Evolutionary conservation across 371 early-diverging fungal genomes (phyloP), one percentile per base, ranked within the genome.

Genomic region (Circinella umbellata): DNA sequence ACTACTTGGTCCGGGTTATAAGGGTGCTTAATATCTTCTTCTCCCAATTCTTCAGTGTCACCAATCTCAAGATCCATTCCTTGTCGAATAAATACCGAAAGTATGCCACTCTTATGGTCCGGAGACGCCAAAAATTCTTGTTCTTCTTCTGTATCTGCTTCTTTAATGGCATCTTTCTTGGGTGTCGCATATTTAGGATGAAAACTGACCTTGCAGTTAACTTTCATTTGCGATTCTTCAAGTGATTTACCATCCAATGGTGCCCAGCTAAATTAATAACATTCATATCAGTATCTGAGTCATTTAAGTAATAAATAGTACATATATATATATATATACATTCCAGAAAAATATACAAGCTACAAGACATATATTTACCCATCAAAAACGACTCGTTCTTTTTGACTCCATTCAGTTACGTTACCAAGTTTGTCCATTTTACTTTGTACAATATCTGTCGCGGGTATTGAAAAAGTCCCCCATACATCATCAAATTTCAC

Each of bases 171-270:
- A 62, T 49, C 68, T 34, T 59, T 42, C 18, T 63, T 72, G 7
- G 71, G 70, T 6, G 76, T 74, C n/a, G 71, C 67, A 55, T 82
- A 82, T 53, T 82, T 82, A 0, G 83, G 83, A 76, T 82, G 83
- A 61, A 80, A 82, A 38, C 71, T 78, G 63, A 80, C 46, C 55
- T 78, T 80, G 64, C 73, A 78, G 49, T 82, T 74, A 3, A 82
- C 59, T 35, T 74, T 76, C 39, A 78, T 66, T 42, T 80, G 78
- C 47, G 73, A 75, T 6, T 73, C 69, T 15, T 73, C 70, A 13
- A 73, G 39, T 11, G 64, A 18, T 62, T 78, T 77, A 10, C 77
- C 78, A 66, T 82, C 83, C 68, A 82, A 73, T 18, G 80, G 79
- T 1, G 79, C 70, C 83, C 83, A 82, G 8, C 74, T 77, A 2